Conservation (phyloP, 257 asterid genomes). For the Sherardia arvensis region DNA sequence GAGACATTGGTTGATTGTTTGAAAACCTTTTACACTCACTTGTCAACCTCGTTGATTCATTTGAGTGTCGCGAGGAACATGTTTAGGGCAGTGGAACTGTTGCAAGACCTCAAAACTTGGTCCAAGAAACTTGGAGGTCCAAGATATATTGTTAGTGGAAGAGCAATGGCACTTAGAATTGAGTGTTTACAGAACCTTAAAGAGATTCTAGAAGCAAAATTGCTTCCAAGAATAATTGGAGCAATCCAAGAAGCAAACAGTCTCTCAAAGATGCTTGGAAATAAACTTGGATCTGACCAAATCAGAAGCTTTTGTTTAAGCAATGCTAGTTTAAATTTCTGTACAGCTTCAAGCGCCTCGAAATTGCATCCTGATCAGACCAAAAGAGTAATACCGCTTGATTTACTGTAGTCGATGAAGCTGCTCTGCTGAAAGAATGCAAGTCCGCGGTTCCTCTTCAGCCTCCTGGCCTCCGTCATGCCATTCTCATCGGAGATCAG, state of each 20-base stretch:
- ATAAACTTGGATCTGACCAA: not conserved
- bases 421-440: conserved; percentile 79
- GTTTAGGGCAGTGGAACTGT: not conserved
- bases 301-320: conserved; percentile 30
- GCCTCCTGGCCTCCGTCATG: conserved; percentile 53
- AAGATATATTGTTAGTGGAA: not conserved
- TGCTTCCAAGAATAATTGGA: too few relatives aligned
- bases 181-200: conserved; percentile 27
- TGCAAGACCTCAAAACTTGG: not conserved
- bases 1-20: not conserved
- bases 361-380: conserved; percentile 24
- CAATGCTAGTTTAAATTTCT: conserved; percentile 42
- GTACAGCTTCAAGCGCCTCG: conserved; percentile 59
- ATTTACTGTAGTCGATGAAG: conserved; percentile 67
- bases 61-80: not conserved
- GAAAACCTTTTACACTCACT: not conserved
- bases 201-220: too few relatives aligned
- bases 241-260: conserved; percentile 9
- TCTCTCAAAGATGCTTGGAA: conserved; percentile 9
- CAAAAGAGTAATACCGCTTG: conserved; percentile 18
- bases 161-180: conserved; percentile 1
- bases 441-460: conserved; percentile 64
- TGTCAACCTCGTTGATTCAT: not conserved
- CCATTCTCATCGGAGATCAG: too few relatives aligned
- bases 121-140: not conserved